Evolutionary conservation across 106 monocot species (phyloP).

Genomic region (Triglochin maritima): DNA sequence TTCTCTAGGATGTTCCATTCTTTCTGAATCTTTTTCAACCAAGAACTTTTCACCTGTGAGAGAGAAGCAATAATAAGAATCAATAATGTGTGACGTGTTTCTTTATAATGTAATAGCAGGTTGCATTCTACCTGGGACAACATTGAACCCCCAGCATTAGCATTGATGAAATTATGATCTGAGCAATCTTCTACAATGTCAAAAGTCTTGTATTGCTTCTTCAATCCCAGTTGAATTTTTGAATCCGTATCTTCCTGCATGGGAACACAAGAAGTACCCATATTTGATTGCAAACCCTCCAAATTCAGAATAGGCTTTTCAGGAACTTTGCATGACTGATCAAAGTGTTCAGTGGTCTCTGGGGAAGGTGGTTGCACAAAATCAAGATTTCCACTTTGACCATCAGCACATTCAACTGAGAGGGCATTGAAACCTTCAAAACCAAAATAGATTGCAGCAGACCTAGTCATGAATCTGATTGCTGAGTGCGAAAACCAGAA

Average conservation of each 20-base stretch:
- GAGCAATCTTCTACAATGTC: constrained; percentile 52
- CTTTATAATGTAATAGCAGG: background rate
- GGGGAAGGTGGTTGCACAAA: background rate
- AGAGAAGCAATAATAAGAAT: background rate
- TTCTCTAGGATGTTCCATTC: constrained; percentile 76
- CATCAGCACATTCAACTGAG: constrained; percentile 5
- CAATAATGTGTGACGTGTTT: background rate
- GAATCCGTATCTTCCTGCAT: constrained; percentile 7
- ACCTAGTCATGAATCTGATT: constrained; percentile 33
- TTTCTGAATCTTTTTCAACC: constrained; percentile 72
- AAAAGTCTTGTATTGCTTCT: constrained; percentile 44
- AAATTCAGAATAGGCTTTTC: background rate
- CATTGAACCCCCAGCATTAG: constrained; percentile 11
- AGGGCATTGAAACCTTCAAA: constrained; percentile 13
- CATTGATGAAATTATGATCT: constrained; percentile 70
- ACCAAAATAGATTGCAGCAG: constrained; percentile 33
- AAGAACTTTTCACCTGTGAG: constrained; percentile 48
- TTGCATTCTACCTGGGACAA: constrained; percentile 20
- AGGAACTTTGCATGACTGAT: background rate
- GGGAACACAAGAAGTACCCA: constrained; percentile 8
- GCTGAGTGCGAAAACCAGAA: constrained; percentile 26
- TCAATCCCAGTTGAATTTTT: constrained; percentile 4
- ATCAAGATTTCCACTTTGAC: background rate
- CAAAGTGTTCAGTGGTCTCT: constrained; percentile 1
- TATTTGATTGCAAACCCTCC: background rate